Percentiles rank a stretch among this genome's conserved stretches.
phyloP scores from a whole-genome alignment of 2,329 filamentous ascomycete species.

The Nothopassalora personata region DNA sequence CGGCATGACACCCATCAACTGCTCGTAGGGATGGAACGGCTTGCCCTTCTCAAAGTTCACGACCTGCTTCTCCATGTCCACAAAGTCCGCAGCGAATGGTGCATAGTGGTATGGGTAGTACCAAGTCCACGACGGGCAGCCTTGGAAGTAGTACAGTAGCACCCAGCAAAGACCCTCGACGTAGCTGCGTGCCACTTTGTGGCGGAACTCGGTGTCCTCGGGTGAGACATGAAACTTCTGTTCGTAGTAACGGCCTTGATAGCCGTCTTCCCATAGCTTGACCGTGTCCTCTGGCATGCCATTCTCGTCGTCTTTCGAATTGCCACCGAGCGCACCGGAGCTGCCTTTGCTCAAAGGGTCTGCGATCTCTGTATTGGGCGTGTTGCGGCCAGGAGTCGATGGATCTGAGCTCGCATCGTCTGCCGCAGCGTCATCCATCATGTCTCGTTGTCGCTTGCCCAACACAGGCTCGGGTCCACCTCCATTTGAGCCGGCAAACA shows the following conservation, averaged over 20 bases:
- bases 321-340: conserved; percentile 34
- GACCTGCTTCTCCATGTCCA: conserved; percentile 70
- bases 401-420: conserved; percentile 29
- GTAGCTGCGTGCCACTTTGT: conserved; percentile 84
- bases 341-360: conserved; percentile 25
- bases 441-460: conserved; percentile 72
- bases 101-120: conserved; percentile 99
- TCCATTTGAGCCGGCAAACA: conserved; percentile 29
- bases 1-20: conserved; percentile 95
- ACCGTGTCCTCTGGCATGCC: conserved; percentile 73
- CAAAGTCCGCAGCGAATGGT: conserved; percentile 93
- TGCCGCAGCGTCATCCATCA: conserved; percentile 55
- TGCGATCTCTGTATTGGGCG: conserved; percentile 41
- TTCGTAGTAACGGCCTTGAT: conserved; percentile 92
- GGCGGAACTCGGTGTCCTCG: conserved; percentile 76
- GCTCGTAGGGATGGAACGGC: conserved; percentile 88
- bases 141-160: conserved; percentile 93
- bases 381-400: conserved; percentile 54
- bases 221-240: conserved; percentile 88
- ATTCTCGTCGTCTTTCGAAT: conserved; percentile 48
- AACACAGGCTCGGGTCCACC: conserved; percentile 46
- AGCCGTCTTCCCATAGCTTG: conserved; percentile 89
- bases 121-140: conserved; percentile 98
- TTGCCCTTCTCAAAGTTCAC: conserved; percentile 77
- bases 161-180: conserved; percentile 96